Conservation (phyloP, 441 rosid genomes). For the Erodium texanum region DNA sequence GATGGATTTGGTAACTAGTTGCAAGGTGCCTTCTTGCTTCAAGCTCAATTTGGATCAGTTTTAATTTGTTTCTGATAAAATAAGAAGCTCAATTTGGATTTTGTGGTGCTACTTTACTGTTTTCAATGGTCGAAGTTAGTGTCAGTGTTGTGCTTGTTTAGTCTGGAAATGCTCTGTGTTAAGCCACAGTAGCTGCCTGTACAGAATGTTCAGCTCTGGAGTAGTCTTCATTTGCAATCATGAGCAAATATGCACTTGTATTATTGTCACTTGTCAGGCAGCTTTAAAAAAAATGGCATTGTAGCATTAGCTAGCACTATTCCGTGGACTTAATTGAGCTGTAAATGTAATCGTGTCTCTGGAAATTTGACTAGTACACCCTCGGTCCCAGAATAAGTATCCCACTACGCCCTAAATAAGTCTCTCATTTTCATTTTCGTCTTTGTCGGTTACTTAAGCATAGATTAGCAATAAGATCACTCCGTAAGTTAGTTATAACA, state of each 20-base stretch:
- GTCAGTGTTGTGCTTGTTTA: background rate
- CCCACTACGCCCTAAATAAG: too few species aligned
- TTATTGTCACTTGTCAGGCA: background rate
- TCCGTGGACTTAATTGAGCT: background rate
- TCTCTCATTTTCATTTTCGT: too few species aligned
- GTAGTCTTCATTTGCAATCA: background rate
- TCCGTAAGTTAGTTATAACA: too few species aligned
- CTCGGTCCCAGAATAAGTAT: too few species aligned
- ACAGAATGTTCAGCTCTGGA: background rate
- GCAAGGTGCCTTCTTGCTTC: conserved; percentile 44
- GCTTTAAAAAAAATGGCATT: background rate
- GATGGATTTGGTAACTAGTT: conserved; percentile 74
- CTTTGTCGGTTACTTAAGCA: too few species aligned
- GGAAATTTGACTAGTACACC: background rate
- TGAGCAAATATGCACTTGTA: background rate
- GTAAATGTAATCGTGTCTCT: background rate
- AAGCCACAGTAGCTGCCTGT: background rate
- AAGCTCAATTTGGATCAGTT: background rate
- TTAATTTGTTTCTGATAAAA: too few species aligned
- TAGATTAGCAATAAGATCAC: too few species aligned
- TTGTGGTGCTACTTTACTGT: background rate
- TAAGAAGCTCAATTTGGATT: background rate
- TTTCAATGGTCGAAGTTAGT: background rate
- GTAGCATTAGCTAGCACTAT: background rate
- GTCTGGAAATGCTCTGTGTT: background rate